Percentiles rank a stretch among this genome's conserved stretches.
Evolutionary conservation across 2,329 filamentous ascomycete species (phyloP).

Genomic region (Daldinia sp.): DNA sequence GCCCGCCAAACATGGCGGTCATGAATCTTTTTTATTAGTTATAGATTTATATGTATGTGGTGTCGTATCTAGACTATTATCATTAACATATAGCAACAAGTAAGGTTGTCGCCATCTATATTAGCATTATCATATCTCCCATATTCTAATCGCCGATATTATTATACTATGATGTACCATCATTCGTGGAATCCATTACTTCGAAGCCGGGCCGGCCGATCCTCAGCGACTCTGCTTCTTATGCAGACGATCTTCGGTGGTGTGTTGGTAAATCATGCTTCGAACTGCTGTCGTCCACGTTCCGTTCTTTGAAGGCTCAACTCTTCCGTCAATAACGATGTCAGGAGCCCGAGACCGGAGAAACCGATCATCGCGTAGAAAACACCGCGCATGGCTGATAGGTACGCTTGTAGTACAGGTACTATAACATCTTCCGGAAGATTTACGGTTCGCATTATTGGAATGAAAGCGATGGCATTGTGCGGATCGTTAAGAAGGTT

Average conservation of each 20-base stretch:
- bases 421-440: conserved; percentile 21
- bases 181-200: not conserved
- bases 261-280: conserved; percentile 6
- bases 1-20: not conserved
- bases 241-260: not conserved
- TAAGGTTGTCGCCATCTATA: not conserved
- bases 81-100: not conserved
- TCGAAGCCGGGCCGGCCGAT: too few species aligned
- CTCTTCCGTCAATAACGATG: conserved; percentile 31
- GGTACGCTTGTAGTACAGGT: conserved; percentile 24
- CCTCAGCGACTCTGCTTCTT: not conserved
- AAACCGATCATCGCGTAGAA: conserved; percentile 36
- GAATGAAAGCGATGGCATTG: conserved; percentile 35
- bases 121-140: conserved; percentile 8
- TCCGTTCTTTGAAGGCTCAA: conserved; percentile 29
- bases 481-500: conserved; percentile 21
- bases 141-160: not conserved
- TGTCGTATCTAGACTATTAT: not conserved
- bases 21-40: not conserved
- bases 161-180: not conserved
- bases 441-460: conserved; percentile 24
- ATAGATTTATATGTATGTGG: not conserved
- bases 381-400: conserved; percentile 28
- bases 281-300: conserved; percentile 31
- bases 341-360: conserved; percentile 28